Conservation (phyloP, 306 rosid species). For the Glycyrrhiza uralensis region DNA sequence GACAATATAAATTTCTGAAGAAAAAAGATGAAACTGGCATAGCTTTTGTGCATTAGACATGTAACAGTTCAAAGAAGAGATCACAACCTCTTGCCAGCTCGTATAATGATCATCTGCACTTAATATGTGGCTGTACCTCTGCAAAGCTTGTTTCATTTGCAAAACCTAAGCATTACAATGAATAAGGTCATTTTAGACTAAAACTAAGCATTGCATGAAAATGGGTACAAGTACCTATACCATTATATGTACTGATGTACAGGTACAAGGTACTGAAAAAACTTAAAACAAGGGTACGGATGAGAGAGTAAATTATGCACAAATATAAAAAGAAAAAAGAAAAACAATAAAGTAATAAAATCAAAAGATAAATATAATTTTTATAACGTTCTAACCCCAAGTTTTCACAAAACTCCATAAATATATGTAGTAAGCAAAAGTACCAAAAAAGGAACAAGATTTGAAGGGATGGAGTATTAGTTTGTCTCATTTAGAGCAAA, state of each 20-base stretch:
- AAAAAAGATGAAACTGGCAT: slow-evolving; percentile 7
- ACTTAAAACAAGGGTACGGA: background rate
- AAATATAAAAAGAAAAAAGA: slow-evolving; percentile 4
- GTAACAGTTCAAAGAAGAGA: slow-evolving; percentile 14
- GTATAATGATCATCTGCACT: slow-evolving; percentile 82
- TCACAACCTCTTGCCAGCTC: slow-evolving; percentile 96
- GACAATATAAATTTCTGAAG: slow-evolving; percentile 9
- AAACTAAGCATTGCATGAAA: background rate
- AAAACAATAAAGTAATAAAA: background rate
- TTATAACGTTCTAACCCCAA: background rate
- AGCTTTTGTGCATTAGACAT: background rate
- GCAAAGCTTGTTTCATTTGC: slow-evolving; percentile 85
- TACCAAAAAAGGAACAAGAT: background rate
- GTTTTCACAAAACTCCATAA: background rate
- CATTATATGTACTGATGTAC: background rate
- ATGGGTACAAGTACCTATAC: background rate
- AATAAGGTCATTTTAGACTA: slow-evolving; percentile 31
- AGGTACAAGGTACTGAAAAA: background rate
- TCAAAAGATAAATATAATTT: background rate
- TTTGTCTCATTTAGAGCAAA: slow-evolving; percentile 4
- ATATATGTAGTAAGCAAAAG: background rate
- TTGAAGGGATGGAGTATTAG: background rate
- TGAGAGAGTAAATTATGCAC: background rate
- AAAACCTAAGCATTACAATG: slow-evolving; percentile 58
- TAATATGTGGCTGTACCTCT: slow-evolving; percentile 80